These are phyloP conservation scores for Bacterosira constricta DNA, from an alignment of 108 stramenopile species.

Conservation along the genomic window DNA sequence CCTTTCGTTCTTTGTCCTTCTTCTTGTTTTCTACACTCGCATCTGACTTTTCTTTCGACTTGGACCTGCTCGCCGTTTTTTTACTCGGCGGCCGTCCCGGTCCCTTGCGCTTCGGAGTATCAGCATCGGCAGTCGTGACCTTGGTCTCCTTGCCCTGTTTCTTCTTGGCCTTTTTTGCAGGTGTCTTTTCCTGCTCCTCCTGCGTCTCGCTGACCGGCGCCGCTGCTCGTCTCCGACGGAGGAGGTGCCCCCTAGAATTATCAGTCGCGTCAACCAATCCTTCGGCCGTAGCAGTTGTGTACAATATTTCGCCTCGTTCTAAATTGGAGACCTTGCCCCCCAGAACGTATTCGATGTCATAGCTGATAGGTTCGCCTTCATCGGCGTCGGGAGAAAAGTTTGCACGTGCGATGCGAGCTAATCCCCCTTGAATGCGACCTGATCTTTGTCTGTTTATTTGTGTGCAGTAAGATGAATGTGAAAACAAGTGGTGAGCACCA, in stretches of 20 bases:
- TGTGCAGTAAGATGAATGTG: neutral
- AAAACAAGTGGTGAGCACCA: neutral
- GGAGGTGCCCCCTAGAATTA: constrained; percentile 2
- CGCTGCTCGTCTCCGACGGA: constrained; percentile 3
- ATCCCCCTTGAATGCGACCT: constrained; percentile 41
- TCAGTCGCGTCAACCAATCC: constrained; percentile 58
- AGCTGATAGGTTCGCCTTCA: neutral
- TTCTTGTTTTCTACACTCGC: constrained; percentile 2
- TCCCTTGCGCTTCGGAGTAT: constrained; percentile 41
- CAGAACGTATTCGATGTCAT: constrained; percentile 43
- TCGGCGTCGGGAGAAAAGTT: neutral
- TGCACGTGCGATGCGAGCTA: constrained; percentile 26
- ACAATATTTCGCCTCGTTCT: constrained; percentile 44
- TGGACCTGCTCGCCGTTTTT: neutral
- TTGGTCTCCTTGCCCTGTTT: neutral
- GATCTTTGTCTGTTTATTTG: constrained; percentile 15
- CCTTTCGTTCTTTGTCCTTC: constrained; percentile 6
- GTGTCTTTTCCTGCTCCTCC: neutral
- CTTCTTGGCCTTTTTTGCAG: neutral
- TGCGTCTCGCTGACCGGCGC: constrained; percentile 3
- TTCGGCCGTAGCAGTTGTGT: constrained; percentile 67
- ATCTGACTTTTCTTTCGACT: neutral
- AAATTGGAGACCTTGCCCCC: constrained; percentile 56
- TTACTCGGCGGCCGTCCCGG: constrained; percentile 2
- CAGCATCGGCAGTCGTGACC: neutral